These are phyloP conservation scores for Lyophyllum decastes DNA, from an alignment of 768 basidiomycete species.

Conservation along the genomic window DNA sequence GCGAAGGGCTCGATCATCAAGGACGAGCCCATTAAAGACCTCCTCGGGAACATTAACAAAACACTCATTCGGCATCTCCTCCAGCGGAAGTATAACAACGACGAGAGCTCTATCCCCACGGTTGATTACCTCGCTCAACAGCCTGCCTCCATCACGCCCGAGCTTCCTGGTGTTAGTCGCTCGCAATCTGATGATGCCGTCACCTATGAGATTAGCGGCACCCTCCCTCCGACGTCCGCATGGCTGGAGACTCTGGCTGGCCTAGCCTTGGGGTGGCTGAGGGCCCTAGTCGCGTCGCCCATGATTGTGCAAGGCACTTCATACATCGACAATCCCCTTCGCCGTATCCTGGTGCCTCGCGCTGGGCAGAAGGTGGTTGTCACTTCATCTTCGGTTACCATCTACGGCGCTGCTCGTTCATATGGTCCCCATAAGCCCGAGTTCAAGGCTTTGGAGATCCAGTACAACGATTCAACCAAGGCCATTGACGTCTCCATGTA, in stretches of 20 bases:
- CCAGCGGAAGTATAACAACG: conserved; percentile 74
- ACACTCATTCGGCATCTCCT: conserved; percentile 79
- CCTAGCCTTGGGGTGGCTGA: conserved; percentile 79
- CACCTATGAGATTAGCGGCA: conserved; percentile 50
- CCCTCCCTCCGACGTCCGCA: conserved; percentile 57
- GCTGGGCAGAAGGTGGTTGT: conserved; percentile 77
- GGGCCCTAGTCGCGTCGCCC: conserved; percentile 77
- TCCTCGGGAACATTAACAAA: conserved; percentile 86
- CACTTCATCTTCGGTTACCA: conserved; percentile 55
- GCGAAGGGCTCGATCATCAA: conserved; percentile 84
- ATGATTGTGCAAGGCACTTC: conserved; percentile 86
- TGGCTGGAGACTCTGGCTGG: conserved; percentile 92
- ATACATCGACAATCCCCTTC: conserved; percentile 88
- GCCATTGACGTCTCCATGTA: conserved; percentile 73
- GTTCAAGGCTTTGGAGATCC: conserved; percentile 85
- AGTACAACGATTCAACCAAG: conserved; percentile 51
- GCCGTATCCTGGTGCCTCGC: conserved; percentile 84
- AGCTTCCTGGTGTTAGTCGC: conserved; percentile 41
- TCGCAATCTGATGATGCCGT: conserved; percentile 44
- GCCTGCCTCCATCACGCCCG: conserved; percentile 34
- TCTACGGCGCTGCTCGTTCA: conserved; percentile 82
- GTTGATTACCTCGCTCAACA: conserved; percentile 77
- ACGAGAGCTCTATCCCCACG: conserved; percentile 72
- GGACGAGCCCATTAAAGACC: conserved; percentile 92
- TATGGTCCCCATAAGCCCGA: conserved; percentile 66